Percentiles rank a stretch among this genome's conserved stretches.
These are phyloP conservation scores for Saccharomycopsis fermentans DNA, from an alignment of 805 yeast species.

Conservation along the genomic window DNA sequence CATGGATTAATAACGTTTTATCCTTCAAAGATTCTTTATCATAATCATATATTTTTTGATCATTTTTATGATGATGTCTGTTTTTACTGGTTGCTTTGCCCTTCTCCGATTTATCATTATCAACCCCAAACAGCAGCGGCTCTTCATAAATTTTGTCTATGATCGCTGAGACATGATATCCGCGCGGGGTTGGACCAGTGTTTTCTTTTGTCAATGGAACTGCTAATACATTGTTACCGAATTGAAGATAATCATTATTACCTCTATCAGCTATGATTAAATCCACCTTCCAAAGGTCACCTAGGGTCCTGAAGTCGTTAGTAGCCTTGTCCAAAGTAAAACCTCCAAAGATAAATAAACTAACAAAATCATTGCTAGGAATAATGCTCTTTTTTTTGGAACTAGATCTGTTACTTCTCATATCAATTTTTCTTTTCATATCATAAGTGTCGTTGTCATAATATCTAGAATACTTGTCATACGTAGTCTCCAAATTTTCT, in stretches of 20 bases:
- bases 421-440: background rate
- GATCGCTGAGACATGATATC: constrained; percentile 8
- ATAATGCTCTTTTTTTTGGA: background rate
- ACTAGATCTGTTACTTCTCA: background rate
- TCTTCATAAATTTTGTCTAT: background rate
- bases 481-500: background rate
- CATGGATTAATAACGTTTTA: constrained; percentile 13
- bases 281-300: constrained; percentile 14
- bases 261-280: constrained; percentile 5
- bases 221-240: constrained; percentile 4
- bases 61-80: background rate
- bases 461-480: background rate
- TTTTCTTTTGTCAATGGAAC: background rate
- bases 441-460: background rate
- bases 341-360: constrained; percentile 15
- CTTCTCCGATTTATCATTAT: background rate
- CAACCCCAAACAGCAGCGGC: background rate
- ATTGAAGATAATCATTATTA: constrained; percentile 1
- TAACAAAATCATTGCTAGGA: background rate
- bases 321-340: background rate
- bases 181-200: constrained; percentile 6
- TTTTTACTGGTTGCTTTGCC: background rate
- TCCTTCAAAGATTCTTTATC: background rate
- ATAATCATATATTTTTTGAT: background rate
- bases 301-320: background rate